phyloP scores from a whole-genome alignment of 2,329 filamentous ascomycete species.

The Immersiporthe knoxdaviesiana region DNA sequence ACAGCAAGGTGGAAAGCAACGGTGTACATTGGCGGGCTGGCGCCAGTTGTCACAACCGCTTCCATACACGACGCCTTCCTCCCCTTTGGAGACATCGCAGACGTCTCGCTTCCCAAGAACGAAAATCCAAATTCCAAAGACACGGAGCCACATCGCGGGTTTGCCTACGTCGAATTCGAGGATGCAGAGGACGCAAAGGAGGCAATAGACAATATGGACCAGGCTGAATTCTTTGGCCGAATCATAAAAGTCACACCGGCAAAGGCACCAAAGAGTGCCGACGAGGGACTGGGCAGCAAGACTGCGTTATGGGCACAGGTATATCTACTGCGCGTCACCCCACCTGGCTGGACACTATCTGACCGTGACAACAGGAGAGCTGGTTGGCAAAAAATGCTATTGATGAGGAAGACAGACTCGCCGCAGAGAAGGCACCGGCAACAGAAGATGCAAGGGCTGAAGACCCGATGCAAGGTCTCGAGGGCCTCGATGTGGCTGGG shows the following conservation, averaged over 20 bases:
- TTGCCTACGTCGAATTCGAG: constrained; percentile 96
- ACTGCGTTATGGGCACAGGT: constrained; percentile 98
- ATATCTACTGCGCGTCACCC: constrained; percentile 37
- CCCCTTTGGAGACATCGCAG: constrained; percentile 93
- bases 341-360: constrained; percentile 23
- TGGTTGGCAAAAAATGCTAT: constrained; percentile 90
- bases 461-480: constrained; percentile 95
- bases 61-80: constrained; percentile 90
- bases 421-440: constrained; percentile 56
- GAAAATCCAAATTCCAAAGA: constrained; percentile 80
- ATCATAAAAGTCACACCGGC: constrained; percentile 91
- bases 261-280: constrained; percentile 86
- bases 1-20: constrained; percentile 84
- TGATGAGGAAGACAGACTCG: constrained; percentile 74
- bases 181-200: constrained; percentile 83
- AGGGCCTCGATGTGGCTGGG: constrained; percentile 91
- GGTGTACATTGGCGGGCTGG: constrained; percentile 87
- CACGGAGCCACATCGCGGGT: constrained; percentile 82
- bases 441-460: constrained; percentile 58
- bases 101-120: constrained; percentile 87
- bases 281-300: constrained; percentile 87
- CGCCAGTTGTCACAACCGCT: constrained; percentile 73
- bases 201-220: constrained; percentile 99
- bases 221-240: constrained; percentile 89
- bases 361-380: constrained; percentile 68